Conservation (phyloP, 352 stramenopile genomes). For the Pythium utonaiense region DNA sequence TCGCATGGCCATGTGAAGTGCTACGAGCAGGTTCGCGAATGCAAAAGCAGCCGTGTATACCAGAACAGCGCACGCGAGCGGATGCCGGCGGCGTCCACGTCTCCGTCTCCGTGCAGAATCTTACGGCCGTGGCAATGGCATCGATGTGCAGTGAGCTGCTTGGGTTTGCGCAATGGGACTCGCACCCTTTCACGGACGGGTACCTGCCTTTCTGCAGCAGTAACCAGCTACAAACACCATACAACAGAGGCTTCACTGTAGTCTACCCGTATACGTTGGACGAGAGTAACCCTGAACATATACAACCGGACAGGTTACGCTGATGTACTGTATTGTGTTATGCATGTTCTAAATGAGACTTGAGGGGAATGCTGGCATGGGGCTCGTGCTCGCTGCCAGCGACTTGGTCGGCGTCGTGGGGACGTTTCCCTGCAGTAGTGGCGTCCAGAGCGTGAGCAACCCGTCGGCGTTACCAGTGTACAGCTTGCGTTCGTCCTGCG, state of each 20-base stretch:
- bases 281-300: background rate
- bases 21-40: background rate
- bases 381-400: conserved; percentile 10
- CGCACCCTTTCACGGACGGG: background rate
- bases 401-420: conserved; percentile 24
- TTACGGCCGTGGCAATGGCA: background rate
- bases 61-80: no score
- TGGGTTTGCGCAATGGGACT: conserved; percentile 13
- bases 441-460: conserved; percentile 45
- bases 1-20: background rate
- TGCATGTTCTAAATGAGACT: conserved; percentile 16
- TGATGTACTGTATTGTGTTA: conserved; percentile 6
- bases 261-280: background rate
- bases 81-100: background rate
- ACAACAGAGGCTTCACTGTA: background rate
- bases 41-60: no score
- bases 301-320: background rate
- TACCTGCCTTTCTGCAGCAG: background rate
- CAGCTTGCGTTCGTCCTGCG: conserved; percentile 55
- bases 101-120: background rate
- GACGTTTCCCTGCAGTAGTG: conserved; percentile 7
- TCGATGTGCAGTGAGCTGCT: background rate
- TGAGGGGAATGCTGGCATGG: background rate
- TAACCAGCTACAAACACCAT: background rate
- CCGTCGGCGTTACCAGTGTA: conserved; percentile 58